Evolutionary conservation across 805 yeast species (phyloP), one percentile per base, ranked within the genome.

Genomic region (Metschnikowia chrysomelidarum): DNA sequence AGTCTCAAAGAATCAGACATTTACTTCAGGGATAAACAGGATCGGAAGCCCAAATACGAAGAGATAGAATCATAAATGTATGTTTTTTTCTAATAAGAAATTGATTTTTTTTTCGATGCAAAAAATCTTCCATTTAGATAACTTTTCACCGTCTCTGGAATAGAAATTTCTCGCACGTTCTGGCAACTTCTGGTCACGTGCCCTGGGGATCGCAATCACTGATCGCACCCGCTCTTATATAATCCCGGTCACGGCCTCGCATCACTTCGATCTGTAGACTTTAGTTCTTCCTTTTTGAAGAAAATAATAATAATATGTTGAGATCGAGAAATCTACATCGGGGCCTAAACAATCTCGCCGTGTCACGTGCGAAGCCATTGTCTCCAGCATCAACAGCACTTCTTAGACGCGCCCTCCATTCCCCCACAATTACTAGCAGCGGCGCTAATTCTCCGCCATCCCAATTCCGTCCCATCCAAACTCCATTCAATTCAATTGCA

Each of bases 151-250:
- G 24, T 14, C 10, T 15, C 7, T 16, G 12, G 18, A 10, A 15
- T 22, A 30, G 33, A 26, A 24, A 14, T 17, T 33, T 33, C 36
- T 10, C 26, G 33, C 27, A 23, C 21, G n/a, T 36, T 36, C 40
- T 15, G 27, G 37, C 41, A 36, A 26, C 29, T 36, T 31, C 40
- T 13, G 28, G 28, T 33, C 42, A 38, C 38, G 42, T 38, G 42
- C 21, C 25, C 21, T 16, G 16, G n/a, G 16, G n/a, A n/a, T n/a
- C n/a, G n/a, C n/a, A n/a, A n/a, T n/a, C n/a, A n/a, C 26, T 7
- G 5, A 20, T 13, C 21, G 25, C 32, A 21, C 33, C 19, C 23
- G 18, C 17, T 16, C 30, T 19, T 38, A 30, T 32, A 38, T 25
- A 29, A 27, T 28, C 27, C 27, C 19, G 21, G 16, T 25, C 29